Conservation (phyloP, 768 basidiomycete species). For the Rhodosporidiobolus odoratus region DNA sequence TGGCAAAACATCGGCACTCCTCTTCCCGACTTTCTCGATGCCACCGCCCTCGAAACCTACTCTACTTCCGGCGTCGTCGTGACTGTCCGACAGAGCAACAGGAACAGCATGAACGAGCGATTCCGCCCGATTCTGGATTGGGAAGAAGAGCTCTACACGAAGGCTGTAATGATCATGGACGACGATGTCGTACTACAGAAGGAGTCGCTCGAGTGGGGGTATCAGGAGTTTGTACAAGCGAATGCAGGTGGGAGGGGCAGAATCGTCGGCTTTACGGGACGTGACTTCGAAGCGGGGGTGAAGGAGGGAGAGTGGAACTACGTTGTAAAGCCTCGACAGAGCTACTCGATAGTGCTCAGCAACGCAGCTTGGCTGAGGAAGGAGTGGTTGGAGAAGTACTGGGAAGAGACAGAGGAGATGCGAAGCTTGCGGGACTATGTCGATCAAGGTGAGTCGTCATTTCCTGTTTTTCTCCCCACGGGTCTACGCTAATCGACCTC, state of each 20-base stretch:
- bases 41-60: conserved; percentile 14
- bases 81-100: conserved; percentile 23
- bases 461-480: background rate
- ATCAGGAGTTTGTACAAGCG: conserved; percentile 22
- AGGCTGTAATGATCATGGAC: conserved; percentile 38
- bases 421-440: conserved; percentile 22
- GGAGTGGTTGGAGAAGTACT: conserved; percentile 35
- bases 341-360: conserved; percentile 37
- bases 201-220: conserved; percentile 37
- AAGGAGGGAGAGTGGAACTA: conserved; percentile 14
- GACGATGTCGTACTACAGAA: conserved; percentile 36
- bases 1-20: conserved; percentile 36
- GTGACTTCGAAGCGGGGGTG: conserved; percentile 20
- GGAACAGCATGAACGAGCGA: conserved; percentile 40
- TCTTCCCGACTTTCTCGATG: conserved; percentile 27
- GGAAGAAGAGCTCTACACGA: conserved; percentile 23
- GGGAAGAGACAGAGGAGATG: conserved; percentile 28
- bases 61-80: conserved; percentile 23
- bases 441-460: conserved; percentile 23
- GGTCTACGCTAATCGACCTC: background rate
- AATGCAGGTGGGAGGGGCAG: conserved; percentile 14
- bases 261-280: conserved; percentile 35
- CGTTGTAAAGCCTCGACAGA: conserved; percentile 14
- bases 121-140: conserved; percentile 31
- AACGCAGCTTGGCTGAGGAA: conserved; percentile 36